Percentiles rank a stretch among this genome's conserved stretches.
Evolutionary conservation across 345 rosid genomes (phyloP).

Genomic region (Alliaria petiolata): DNA sequence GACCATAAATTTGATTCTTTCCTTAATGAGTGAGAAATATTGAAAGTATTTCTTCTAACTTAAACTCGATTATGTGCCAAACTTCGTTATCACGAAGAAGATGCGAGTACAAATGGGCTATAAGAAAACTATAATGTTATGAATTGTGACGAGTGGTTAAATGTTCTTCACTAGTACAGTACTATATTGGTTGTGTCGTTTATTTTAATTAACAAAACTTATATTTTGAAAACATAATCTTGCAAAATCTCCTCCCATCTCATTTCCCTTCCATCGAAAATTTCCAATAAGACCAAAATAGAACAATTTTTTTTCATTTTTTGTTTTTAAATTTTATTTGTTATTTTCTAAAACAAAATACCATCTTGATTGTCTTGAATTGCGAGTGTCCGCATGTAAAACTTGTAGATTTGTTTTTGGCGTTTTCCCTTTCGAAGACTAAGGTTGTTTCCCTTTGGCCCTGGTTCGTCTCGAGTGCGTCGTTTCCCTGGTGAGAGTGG

Average conservation of each 20-base stretch:
- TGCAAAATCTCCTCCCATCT: not conserved
- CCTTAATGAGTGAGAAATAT: slow-evolving; percentile 21
- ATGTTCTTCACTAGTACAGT: not conserved
- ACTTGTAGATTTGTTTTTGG: too few species aligned
- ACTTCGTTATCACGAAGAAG: slow-evolving; percentile 3
- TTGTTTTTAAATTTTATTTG: too few species aligned
- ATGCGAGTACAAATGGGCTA: not conserved
- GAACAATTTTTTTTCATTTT: too few species aligned
- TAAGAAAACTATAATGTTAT: not conserved
- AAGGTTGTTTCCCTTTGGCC: too few species aligned
- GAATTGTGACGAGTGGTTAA: not conserved
- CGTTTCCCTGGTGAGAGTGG: too few species aligned
- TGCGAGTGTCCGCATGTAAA: too few species aligned
- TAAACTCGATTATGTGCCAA: slow-evolving; percentile 1
- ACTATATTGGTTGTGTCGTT: not conserved
- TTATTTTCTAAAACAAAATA: too few species aligned
- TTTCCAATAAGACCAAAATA: not conserved
- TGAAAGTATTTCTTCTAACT: slow-evolving; percentile 7
- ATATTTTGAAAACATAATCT: not conserved
- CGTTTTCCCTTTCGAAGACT: too few species aligned
- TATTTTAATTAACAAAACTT: not conserved
- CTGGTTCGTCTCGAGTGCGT: too few species aligned
- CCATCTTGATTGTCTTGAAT: too few species aligned
- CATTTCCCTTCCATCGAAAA: not conserved
- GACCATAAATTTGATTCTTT: slow-evolving; percentile 24